Conservation (phyloP, 2,329 filamentous ascomycete genomes). For the Phaeophleospora eucalypticola region DNA sequence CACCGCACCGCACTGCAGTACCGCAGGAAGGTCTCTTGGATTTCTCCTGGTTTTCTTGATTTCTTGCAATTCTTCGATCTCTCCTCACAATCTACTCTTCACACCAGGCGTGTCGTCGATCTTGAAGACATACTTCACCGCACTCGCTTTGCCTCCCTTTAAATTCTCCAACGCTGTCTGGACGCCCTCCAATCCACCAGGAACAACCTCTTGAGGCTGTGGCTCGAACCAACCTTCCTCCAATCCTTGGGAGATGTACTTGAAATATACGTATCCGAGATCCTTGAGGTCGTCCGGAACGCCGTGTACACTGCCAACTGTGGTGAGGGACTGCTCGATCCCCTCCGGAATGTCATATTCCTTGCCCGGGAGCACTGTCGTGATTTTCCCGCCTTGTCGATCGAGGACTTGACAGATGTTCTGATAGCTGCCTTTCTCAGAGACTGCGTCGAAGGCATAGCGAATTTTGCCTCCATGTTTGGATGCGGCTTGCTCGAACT, state of each 20-base stretch:
- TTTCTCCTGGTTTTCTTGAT: too few species aligned
- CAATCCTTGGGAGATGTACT: constrained; percentile 31
- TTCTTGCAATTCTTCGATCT: too few species aligned
- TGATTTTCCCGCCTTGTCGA: constrained; percentile 29
- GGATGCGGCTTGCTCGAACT: constrained; percentile 27
- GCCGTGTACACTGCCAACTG: constrained; percentile 30
- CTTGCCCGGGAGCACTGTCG: constrained; percentile 33
- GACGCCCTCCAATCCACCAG: constrained; percentile 53
- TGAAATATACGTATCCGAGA: constrained; percentile 33
- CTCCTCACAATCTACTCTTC: too few species aligned
- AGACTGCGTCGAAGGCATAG: constrained; percentile 33
- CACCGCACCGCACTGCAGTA: too few species aligned
- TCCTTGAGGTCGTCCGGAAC: constrained; percentile 30
- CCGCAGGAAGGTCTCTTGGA: too few species aligned
- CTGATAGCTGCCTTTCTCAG: constrained; percentile 30
- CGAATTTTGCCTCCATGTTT: constrained; percentile 19
- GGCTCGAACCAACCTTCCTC: constrained; percentile 35
- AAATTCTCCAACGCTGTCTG: constrained; percentile 52
- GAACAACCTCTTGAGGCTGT: constrained; percentile 46
- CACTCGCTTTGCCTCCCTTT: constrained; percentile 58
- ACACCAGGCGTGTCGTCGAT: constrained; percentile 46
- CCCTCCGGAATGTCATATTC: constrained; percentile 41
- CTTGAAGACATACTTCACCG: constrained; percentile 60
- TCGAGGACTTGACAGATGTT: constrained; percentile 40
- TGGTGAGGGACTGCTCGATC: constrained; percentile 38